These are phyloP conservation scores for Leucosporidium yakuticum DNA, from an alignment of 768 basidiomycete genomes.

Conservation along the genomic window DNA sequence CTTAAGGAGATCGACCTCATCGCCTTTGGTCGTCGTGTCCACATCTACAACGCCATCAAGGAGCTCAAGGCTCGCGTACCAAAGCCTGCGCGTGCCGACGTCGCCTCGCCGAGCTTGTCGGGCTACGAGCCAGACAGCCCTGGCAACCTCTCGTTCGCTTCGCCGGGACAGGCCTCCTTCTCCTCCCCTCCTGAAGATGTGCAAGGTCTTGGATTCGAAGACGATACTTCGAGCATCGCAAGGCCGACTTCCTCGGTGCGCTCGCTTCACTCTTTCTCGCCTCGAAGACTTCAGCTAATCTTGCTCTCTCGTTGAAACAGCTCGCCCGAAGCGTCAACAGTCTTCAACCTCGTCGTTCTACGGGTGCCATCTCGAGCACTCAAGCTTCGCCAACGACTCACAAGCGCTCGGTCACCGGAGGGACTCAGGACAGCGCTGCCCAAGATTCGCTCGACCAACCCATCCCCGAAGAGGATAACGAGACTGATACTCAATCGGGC, in stretches of 20 bases:
- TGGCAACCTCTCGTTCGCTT: background rate
- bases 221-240: too few relatives aligned
- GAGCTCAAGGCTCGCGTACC: constrained; percentile 56
- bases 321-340: too few relatives aligned
- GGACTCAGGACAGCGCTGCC: background rate
- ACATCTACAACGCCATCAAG: constrained; percentile 84
- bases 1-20: constrained; percentile 93
- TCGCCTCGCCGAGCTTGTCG: constrained; percentile 7
- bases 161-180: too few relatives aligned
- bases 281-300: background rate
- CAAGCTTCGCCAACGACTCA: too few relatives aligned
- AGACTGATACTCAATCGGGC: background rate
- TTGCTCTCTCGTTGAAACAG: background rate
- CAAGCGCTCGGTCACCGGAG: too few relatives aligned
- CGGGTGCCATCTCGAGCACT: too few relatives aligned
- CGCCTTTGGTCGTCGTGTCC: constrained; percentile 89
- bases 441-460: background rate
- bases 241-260: too few relatives aligned
- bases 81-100: background rate
- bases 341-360: too few relatives aligned
- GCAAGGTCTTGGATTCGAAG: too few relatives aligned
- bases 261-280: too few relatives aligned
- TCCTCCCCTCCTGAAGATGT: too few relatives aligned
- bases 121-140: constrained; percentile 22
- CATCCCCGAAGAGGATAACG: constrained; percentile 3